Evolutionary conservation across 2,329 filamentous ascomycete genomes (phyloP).

Genomic region (Epichloe sibirici): DNA sequence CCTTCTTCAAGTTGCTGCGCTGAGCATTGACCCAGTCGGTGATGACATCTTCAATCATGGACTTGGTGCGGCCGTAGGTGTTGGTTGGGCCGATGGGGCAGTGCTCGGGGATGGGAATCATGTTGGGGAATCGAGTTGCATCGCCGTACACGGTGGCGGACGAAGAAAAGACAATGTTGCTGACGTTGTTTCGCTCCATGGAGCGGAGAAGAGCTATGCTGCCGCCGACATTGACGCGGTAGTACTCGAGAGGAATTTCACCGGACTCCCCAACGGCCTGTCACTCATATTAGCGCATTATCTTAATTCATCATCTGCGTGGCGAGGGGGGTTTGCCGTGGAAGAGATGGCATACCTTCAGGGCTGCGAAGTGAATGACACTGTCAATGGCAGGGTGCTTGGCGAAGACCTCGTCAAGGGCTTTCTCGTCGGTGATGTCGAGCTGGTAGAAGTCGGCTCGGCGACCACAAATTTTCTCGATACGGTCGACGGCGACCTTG

Average conservation of each 20-base stretch:
- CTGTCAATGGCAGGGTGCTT: slow-evolving; percentile 91
- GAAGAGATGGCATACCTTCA: slow-evolving; percentile 53
- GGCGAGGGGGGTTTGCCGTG: background rate
- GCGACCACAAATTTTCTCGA: slow-evolving; percentile 86
- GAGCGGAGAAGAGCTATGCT: slow-evolving; percentile 74
- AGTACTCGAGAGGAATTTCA: slow-evolving; percentile 94
- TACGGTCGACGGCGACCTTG: slow-evolving; percentile 80
- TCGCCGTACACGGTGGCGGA: slow-evolving; percentile 98
- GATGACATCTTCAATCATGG: slow-evolving; percentile 82
- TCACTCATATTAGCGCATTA: background rate
- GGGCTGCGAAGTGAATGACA: slow-evolving; percentile 95
- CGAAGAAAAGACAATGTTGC: slow-evolving; percentile 97
- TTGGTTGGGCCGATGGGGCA: slow-evolving; percentile 96
- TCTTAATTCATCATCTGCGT: too few relatives aligned
- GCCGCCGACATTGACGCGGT: slow-evolving; percentile 90
- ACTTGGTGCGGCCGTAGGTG: slow-evolving; percentile 95
- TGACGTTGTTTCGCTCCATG: slow-evolving; percentile 83
- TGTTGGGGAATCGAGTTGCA: slow-evolving; percentile 87
- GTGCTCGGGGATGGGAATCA: slow-evolving; percentile 97
- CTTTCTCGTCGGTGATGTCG: slow-evolving; percentile 79
- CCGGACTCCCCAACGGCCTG: slow-evolving; percentile 91
- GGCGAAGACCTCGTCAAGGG: slow-evolving; percentile 74
- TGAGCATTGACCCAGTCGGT: slow-evolving; percentile 82
- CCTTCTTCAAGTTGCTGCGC: slow-evolving; percentile 71
- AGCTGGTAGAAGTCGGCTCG: slow-evolving; percentile 72